Percentiles rank a stretch among this genome's conserved stretches.
Evolutionary conservation across 768 basidiomycete species (phyloP).

Genomic region (Hericium erinaceus): DNA sequence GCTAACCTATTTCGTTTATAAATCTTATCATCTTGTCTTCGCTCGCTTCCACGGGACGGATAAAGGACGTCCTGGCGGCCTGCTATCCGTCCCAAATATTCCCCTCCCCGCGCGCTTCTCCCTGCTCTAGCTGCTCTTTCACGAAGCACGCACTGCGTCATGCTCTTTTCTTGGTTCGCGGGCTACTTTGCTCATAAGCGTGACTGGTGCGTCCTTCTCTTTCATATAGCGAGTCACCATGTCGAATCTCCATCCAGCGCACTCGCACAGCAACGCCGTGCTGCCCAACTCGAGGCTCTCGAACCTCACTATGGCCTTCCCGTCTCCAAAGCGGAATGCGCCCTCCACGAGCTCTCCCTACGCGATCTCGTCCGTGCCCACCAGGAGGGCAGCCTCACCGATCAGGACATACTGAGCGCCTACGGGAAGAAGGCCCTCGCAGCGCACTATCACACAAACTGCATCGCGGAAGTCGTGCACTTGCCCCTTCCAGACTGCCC

Average conservation of each 20-base stretch:
- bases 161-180: background rate
- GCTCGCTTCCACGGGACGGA: too few species aligned
- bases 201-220: background rate
- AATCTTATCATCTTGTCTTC: too few species aligned
- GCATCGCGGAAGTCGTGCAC: conserved; percentile 35
- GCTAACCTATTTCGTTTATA: too few species aligned
- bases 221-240: background rate
- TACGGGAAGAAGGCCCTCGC: conserved; percentile 32
- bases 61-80: too few species aligned
- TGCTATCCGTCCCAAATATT: too few species aligned
- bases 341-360: conserved; percentile 28
- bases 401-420: conserved; percentile 25
- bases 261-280: background rate
- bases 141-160: too few species aligned
- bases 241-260: background rate
- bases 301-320: background rate
- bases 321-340: conserved; percentile 17
- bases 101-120: too few species aligned
- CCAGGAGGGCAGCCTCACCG: conserved; percentile 19
- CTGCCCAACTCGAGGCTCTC: background rate
- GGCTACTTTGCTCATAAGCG: background rate
- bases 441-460: conserved; percentile 38
- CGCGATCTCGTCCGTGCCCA: conserved; percentile 27
- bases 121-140: too few species aligned
- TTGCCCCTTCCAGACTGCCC: background rate